A percentile compares a stretch with the other conserved stretches of the same genome.
phyloP scores from a whole-genome alignment of 2,329 filamentous ascomycete species.

The Trichoderma sp. region DNA sequence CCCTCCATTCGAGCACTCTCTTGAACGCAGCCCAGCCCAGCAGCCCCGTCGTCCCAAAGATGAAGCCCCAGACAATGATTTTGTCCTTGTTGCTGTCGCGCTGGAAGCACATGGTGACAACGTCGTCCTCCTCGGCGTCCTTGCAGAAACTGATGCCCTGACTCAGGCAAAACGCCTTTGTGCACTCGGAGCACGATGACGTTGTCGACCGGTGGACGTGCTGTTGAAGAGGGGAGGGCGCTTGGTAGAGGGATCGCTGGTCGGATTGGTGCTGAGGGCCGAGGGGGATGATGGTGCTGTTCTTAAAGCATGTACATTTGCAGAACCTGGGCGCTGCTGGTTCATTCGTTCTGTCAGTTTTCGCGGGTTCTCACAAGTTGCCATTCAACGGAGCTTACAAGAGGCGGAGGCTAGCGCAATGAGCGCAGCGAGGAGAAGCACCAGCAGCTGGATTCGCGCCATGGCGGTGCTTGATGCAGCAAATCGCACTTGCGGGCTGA shows the following conservation, averaged over 20 bases:
- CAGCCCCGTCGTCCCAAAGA: constrained; percentile 56
- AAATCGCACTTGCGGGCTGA: neutral
- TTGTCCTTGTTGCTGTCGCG: constrained; percentile 65
- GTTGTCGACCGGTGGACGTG: constrained; percentile 38
- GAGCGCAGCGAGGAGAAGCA: constrained; percentile 39
- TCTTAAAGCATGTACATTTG: constrained; percentile 69
- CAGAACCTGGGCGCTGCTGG: constrained; percentile 63
- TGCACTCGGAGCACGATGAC: constrained; percentile 59
- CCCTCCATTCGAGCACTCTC: constrained; percentile 45
- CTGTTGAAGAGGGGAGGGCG: neutral
- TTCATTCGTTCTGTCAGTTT: neutral
- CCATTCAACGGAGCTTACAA: constrained; percentile 36
- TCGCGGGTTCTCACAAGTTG: neutral
- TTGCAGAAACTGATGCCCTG: constrained; percentile 63
- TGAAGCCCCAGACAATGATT: constrained; percentile 64
- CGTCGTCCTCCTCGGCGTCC: constrained; percentile 59
- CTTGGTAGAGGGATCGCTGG: constrained; percentile 21
- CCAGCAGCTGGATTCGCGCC: constrained; percentile 39
- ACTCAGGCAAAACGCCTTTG: constrained; percentile 61
- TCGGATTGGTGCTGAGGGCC: constrained; percentile 42
- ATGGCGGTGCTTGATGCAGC: constrained; percentile 30
- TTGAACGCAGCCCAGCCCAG: constrained; percentile 59
- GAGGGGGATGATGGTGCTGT: constrained; percentile 65
- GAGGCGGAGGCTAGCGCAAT: constrained; percentile 40
- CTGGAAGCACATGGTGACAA: constrained; percentile 64